A percentile compares a stretch with the other conserved stretches of the same genome.
phyloP scores from a whole-genome alignment of 208 protist genomes.

The Angomonas deanei region DNA sequence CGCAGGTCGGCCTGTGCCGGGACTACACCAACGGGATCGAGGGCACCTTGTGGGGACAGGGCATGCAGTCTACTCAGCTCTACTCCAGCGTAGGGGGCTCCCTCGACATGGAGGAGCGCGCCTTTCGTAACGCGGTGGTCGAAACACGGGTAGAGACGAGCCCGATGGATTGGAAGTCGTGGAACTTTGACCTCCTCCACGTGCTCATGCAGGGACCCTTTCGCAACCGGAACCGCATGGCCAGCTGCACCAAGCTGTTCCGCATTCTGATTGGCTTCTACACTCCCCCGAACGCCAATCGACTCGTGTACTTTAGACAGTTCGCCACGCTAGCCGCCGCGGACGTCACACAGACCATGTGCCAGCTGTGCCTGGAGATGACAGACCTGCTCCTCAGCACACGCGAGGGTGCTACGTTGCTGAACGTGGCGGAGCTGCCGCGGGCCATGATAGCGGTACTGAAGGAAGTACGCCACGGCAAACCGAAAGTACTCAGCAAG shows the following conservation, averaged over 20 bases:
- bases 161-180: constrained; percentile 22
- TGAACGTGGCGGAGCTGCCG: constrained; percentile 50
- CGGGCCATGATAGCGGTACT: constrained; percentile 41
- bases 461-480: constrained; percentile 57
- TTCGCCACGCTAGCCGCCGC: constrained; percentile 46
- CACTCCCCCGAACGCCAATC: constrained; percentile 28
- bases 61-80: constrained; percentile 22
- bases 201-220: constrained; percentile 75
- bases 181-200: constrained; percentile 74
- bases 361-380: constrained; percentile 61
- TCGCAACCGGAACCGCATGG: constrained; percentile 42
- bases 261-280: constrained; percentile 70
- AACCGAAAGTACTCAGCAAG: constrained; percentile 41
- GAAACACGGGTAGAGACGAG: constrained; percentile 55
- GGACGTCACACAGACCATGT: constrained; percentile 45
- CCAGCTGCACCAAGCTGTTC: constrained; percentile 36
- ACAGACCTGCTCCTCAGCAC: constrained; percentile 75
- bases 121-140: constrained; percentile 39
- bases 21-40: constrained; percentile 5
- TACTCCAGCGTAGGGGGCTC: constrained; percentile 23
- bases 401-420: constrained; percentile 47
- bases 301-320: constrained; percentile 34
- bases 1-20: not conserved
- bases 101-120: constrained; percentile 56
- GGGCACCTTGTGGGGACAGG: constrained; percentile 5